These are phyloP conservation scores for Arthrobotrys pseudoclavata DNA, from an alignment of 2,329 filamentous ascomycete species.

Conservation along the genomic window DNA sequence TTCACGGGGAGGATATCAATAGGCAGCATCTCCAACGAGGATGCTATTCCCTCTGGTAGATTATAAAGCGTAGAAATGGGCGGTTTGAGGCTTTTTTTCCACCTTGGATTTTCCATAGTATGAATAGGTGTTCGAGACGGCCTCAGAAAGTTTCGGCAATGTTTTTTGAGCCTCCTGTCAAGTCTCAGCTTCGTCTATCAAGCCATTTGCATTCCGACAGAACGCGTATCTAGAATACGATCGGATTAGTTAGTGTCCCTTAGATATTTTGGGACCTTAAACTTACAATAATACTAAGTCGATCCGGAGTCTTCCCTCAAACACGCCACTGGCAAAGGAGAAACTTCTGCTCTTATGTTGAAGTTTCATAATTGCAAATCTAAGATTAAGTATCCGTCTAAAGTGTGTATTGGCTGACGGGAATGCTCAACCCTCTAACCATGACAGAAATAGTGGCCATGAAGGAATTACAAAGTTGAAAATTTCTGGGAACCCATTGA, in stretches of 20 bases:
- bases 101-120: neutral
- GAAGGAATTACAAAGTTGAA: conserved; percentile 70
- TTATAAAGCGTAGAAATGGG: conserved; percentile 54
- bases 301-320: conserved; percentile 76
- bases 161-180: conserved; percentile 69
- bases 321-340: conserved; percentile 78
- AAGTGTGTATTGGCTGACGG: conserved; percentile 35
- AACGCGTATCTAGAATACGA: conserved; percentile 74
- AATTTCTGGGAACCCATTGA: conserved; percentile 74
- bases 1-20: conserved; percentile 71
- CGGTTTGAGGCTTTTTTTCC: conserved; percentile 1
- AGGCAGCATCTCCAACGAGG: conserved; percentile 72
- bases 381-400: conserved; percentile 34
- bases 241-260: conserved; percentile 19
- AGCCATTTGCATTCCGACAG: conserved; percentile 79
- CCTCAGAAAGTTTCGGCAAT: conserved; percentile 26
- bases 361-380: conserved; percentile 73
- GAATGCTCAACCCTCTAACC: conserved; percentile 69
- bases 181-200: conserved; percentile 76
- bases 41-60: conserved; percentile 62
- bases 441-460: conserved; percentile 70
- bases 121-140: conserved; percentile 32
- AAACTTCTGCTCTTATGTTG: conserved; percentile 79
- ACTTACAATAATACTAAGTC: conserved; percentile 76
- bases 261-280: neutral